Base-by-base conservation (phyloP, 2,329 filamentous ascomycete genomes). In the Ophiostoma tasmaniense region DNA sequence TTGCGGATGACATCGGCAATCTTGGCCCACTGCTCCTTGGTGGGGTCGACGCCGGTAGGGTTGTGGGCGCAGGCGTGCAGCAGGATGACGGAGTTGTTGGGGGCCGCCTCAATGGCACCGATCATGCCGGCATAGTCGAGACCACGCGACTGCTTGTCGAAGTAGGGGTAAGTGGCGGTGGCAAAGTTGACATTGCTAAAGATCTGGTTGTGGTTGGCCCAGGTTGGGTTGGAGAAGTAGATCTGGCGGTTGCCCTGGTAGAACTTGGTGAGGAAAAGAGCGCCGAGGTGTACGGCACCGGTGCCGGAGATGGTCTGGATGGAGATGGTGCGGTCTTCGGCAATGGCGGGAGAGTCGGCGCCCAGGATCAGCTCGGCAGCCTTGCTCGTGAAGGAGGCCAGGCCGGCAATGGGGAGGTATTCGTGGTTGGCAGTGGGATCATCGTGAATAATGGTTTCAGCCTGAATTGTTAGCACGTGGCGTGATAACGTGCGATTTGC, bases 191-290 rank as follows among this genome's bases (percentile, higher is more conserved):
- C 93, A 77, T 98, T 98, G 80, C 84, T 87, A 83, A 99, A 97
- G 84, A 99, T 97, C 80, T 98, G 95, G 82, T 96, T 89, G 87
- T 99, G 95, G 83, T 99, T 99, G 74, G 91, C 93, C 95, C 95
- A 99, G 71, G 95, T 99, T 67, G 95, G 95, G 79, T 90, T 91
- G 76, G 93, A 97, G 79, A 98, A 84, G 85, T 97, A 97, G 80
- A 96, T 87, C 70, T 89, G 87, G 74, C 87, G 89, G 81, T 85
- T 87, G 77, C 85, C 84, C 76, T 84, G 83, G 85, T 92, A 97
- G 87, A 98, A 99, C 79, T 90, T 93, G 79, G 90, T 83, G 71
- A 99, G 89, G 88, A 99, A 99, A 74, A 96, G 89, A 72, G 89
- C 93, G 73, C 95, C 95, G 50, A 98, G 83, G 78, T 99, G 95